These are phyloP conservation scores for Penicillium vulpinum DNA, from an alignment of 2,329 filamentous ascomycete genomes.

Conservation along the genomic window DNA sequence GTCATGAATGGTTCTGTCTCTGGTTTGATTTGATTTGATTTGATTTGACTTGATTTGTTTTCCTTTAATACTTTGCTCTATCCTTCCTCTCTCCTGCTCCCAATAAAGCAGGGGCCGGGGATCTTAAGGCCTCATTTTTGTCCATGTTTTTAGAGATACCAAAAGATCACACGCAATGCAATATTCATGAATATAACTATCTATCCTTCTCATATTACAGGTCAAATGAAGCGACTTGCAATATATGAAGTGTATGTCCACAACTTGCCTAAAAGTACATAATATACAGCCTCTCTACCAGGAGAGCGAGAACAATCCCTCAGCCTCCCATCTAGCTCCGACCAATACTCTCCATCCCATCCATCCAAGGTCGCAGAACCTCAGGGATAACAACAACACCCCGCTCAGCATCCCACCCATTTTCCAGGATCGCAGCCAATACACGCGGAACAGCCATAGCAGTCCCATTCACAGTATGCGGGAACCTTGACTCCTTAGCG, in stretches of 20 bases:
- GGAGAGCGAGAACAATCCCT: not conserved
- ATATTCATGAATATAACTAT: not conserved
- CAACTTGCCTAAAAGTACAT: not conserved
- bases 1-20: constrained; percentile 14
- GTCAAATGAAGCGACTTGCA: not conserved
- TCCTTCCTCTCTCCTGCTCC: not conserved
- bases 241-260: not conserved
- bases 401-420: constrained; percentile 75
- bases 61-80: not conserved
- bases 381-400: constrained; percentile 73
- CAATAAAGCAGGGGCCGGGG: not conserved
- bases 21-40: not conserved
- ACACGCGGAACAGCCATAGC: constrained; percentile 89
- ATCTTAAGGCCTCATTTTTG: not conserved
- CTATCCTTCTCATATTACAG: not conserved
- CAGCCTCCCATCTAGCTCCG: not conserved
- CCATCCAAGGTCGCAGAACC: constrained; percentile 82
- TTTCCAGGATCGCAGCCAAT: constrained; percentile 84
- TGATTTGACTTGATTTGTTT: not conserved
- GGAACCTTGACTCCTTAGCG: constrained; percentile 61
- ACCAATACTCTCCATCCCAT: constrained; percentile 66
- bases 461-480: constrained; percentile 91
- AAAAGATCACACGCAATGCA: not conserved
- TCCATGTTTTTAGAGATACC: not conserved
- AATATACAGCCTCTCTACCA: not conserved